Evolutionary conservation across 2,329 filamentous ascomycete genomes (phyloP).

Genomic region (Alternaria postmessia): DNA sequence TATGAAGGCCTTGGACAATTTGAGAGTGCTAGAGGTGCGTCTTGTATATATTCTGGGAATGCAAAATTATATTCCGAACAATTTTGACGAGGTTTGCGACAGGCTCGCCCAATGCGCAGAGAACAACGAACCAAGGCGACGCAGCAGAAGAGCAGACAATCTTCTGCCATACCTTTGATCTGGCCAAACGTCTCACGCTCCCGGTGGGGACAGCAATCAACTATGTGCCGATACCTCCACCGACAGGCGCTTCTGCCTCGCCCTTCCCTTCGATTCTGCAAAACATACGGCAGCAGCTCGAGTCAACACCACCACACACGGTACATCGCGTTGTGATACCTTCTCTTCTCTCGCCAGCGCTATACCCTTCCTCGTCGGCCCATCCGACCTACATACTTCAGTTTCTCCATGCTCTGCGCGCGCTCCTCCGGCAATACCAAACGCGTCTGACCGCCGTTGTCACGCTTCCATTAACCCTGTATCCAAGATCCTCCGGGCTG

Average conservation of each 20-base stretch:
- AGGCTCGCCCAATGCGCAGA: conserved; percentile 33
- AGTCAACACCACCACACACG: conserved; percentile 59
- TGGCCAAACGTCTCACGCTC: conserved; percentile 59
- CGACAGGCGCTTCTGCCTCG: conserved; percentile 63
- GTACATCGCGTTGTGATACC: conserved; percentile 88
- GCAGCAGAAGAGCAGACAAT: conserved; percentile 57
- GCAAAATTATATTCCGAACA: conserved; percentile 4
- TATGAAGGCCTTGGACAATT: conserved; percentile 85
- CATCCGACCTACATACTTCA: conserved; percentile 77
- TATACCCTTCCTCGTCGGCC: conserved; percentile 75
- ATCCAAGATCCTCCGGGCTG: conserved; percentile 77
- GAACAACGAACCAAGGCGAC: conserved; percentile 25
- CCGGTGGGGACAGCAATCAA: conserved; percentile 53
- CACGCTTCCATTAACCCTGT: conserved; percentile 81
- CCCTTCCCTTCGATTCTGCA: conserved; percentile 73
- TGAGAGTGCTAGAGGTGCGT: conserved; percentile 70
- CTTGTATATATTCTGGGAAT: conserved; percentile 31
- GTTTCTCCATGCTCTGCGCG: conserved; percentile 81
- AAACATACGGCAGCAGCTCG: conserved; percentile 64
- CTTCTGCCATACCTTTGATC: conserved; percentile 63
- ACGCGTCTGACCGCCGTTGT: conserved; percentile 74
- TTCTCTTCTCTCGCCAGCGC: conserved; percentile 81
- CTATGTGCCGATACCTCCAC: conserved; percentile 63
- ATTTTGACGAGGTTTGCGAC: conserved; percentile 27
- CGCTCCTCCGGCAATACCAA: conserved; percentile 73